phyloP scores from a whole-genome alignment of 768 basidiomycete genomes.

The Wakefieldia striispora region DNA sequence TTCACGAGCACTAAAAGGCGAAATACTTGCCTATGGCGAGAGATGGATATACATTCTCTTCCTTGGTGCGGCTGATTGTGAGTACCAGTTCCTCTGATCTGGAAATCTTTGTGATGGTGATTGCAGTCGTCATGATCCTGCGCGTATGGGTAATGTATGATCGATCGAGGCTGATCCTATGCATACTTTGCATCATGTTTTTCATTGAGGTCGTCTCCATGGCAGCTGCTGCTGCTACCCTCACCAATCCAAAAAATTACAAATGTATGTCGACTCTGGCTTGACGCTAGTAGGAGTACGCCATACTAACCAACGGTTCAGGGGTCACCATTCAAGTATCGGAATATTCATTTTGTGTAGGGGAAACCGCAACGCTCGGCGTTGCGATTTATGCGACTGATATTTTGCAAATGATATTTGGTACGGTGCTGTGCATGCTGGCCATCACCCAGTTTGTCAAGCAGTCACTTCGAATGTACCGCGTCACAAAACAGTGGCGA shows the following conservation, averaged over 20 bases:
- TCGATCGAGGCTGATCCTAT: no score
- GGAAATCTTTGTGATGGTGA: neutral
- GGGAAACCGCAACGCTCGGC: no score
- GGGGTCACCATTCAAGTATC: neutral
- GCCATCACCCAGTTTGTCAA: neutral
- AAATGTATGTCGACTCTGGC: no score
- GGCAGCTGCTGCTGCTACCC: no score
- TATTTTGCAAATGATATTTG: neutral
- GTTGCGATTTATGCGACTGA: neutral
- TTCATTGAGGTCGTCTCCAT: no score
- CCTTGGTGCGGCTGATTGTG: neutral
- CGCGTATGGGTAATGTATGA: neutral
- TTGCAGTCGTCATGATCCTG: neutral
- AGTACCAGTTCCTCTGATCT: no score
- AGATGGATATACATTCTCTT: neutral
- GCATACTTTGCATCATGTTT: no score
- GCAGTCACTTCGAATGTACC: neutral
- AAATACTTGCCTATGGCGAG: neutral
- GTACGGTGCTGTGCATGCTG: neutral
- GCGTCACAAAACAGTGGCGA: no score
- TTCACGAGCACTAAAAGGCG: neutral
- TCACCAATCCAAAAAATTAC: no score
- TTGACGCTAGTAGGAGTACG: no score
- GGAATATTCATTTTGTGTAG: no score
- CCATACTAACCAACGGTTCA: neutral